Percentiles rank a stretch among this genome's conserved stretches.
Conservation (phyloP, 306 rosid species). For the Prunus campanulata region DNA sequence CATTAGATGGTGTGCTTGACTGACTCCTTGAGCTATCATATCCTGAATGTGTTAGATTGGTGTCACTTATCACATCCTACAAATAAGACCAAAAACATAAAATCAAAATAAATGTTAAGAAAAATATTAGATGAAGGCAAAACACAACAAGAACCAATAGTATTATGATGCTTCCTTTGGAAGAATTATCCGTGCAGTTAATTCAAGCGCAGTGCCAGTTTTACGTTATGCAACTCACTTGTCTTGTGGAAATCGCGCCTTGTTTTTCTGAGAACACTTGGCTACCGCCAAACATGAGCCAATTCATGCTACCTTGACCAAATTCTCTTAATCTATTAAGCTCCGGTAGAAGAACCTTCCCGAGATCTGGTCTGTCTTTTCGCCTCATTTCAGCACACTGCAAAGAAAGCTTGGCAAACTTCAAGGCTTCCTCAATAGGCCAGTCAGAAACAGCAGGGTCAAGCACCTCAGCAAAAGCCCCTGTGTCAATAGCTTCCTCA, state of each 20-base stretch:
- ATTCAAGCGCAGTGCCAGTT: not conserved
- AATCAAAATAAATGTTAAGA: not conserved
- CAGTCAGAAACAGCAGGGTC: conserved; percentile 71
- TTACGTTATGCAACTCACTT: conserved; percentile 35
- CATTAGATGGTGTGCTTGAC: conserved; percentile 36
- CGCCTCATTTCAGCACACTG: conserved; percentile 77
- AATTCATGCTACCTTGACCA: conserved; percentile 48
- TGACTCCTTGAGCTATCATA: conserved; percentile 34
- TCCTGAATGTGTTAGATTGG: conserved; percentile 23
- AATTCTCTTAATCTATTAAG: conserved; percentile 59
- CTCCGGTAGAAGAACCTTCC: conserved; percentile 59
- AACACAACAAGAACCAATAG: not conserved
- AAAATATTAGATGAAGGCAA: not conserved
- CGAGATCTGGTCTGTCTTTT: conserved; percentile 85
- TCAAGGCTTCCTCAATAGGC: conserved; percentile 68
- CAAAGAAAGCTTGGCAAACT: conserved; percentile 56
- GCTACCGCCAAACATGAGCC: conserved; percentile 20
- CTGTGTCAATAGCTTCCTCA: conserved; percentile 52
- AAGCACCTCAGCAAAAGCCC: conserved; percentile 59
- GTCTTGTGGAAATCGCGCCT: conserved; percentile 20
- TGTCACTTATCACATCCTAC: conserved; percentile 43
- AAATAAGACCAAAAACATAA: not conserved
- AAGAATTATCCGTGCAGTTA: not conserved
- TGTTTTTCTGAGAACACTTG: conserved; percentile 8
- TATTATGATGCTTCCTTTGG: not conserved